Evolutionary conservation across 139 green algal genomes (phyloP).

Genomic region (Volvox reticuliferus): DNA sequence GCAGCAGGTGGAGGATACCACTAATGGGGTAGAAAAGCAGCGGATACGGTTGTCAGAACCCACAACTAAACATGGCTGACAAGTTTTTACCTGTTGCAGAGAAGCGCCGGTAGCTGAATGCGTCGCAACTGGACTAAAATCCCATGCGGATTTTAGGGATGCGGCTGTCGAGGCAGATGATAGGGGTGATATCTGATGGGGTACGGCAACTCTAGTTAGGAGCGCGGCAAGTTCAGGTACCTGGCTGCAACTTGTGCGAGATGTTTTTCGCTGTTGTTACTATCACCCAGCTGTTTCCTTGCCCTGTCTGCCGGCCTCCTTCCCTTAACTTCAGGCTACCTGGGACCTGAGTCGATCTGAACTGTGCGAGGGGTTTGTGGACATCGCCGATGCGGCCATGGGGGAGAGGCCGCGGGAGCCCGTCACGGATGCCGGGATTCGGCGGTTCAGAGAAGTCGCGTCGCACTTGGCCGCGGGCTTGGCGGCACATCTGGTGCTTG

Average conservation of each 20-base stretch:
- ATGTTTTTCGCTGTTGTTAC: not conserved
- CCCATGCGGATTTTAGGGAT: too few species aligned
- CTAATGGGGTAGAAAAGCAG: not conserved
- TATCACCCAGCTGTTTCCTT: not conserved
- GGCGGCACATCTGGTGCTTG: not conserved
- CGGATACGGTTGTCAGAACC: too few species aligned
- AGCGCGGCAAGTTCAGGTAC: too few species aligned
- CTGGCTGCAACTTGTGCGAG: too few species aligned
- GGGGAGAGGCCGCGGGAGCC: not conserved
- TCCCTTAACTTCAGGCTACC: not conserved
- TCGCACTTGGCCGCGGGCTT: not conserved
- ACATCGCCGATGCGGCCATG: not conserved
- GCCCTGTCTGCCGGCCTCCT: not conserved
- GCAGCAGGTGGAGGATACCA: conserved; percentile 6
- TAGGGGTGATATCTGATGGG: too few species aligned
- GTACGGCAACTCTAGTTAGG: too few species aligned
- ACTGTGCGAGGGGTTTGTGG: not conserved
- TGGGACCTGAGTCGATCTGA: not conserved
- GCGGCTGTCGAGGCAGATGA: too few species aligned
- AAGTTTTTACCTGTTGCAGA: too few species aligned
- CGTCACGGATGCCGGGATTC: not conserved
- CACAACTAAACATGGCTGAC: too few species aligned
- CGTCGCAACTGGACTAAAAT: too few species aligned
- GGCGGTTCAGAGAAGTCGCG: not conserved
- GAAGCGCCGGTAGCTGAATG: too few species aligned